Percentiles rank a stretch among this genome's conserved stretches.
Conservation (phyloP, 768 basidiomycete genomes). For the Macrolepiota dolichaula region DNA sequence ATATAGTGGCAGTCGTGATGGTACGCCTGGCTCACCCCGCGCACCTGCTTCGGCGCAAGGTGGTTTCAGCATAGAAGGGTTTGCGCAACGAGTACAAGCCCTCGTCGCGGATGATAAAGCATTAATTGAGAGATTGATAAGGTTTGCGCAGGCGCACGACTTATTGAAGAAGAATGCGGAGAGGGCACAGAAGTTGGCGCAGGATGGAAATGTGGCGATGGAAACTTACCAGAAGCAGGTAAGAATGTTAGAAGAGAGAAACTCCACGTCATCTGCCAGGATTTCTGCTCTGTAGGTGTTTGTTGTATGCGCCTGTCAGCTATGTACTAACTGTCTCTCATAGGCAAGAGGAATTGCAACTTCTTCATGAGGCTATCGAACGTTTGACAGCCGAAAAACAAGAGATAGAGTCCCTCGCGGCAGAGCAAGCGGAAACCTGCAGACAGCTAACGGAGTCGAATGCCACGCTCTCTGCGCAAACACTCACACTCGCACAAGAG, state of each 20-base stretch:
- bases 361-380: constrained; percentile 61
- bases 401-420: constrained; percentile 63
- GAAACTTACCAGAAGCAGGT: constrained; percentile 93
- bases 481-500: constrained; percentile 69
- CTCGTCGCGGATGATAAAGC: constrained; percentile 81
- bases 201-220: constrained; percentile 73
- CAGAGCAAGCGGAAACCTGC: constrained; percentile 72
- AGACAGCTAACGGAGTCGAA: constrained; percentile 78
- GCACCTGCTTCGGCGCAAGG: constrained; percentile 12
- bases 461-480: constrained; percentile 67
- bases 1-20: constrained; percentile 43
- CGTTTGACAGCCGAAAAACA: constrained; percentile 58
- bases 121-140: constrained; percentile 77
- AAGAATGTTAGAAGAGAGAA: constrained; percentile 72
- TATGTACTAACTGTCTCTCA: constrained; percentile 7
- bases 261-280: constrained; percentile 46
- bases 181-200: constrained; percentile 85
- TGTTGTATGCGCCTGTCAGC: constrained; percentile 9
- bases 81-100: constrained; percentile 73
- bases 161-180: constrained; percentile 90
- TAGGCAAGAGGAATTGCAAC: constrained; percentile 66
- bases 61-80: constrained; percentile 72
- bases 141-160: constrained; percentile 88
- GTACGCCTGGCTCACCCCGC: constrained; percentile 20
- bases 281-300: constrained; percentile 54